phyloP scores from a whole-genome alignment of 768 basidiomycete species.

The Pisolithus tinctorius region DNA sequence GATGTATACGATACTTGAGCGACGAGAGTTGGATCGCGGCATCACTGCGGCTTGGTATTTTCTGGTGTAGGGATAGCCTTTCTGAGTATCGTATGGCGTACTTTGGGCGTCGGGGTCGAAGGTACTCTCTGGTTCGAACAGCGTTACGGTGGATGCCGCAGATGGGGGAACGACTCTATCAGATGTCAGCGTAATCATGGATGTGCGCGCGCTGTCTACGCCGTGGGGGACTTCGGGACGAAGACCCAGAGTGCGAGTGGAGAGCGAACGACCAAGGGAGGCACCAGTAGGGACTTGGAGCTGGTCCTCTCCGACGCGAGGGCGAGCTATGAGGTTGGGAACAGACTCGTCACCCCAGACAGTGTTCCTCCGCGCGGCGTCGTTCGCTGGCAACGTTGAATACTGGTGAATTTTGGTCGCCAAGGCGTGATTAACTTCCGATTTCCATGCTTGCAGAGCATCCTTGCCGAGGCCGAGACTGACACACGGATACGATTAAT shows the following conservation, averaged over 20 bases:
- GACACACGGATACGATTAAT: slow-evolving; percentile 1
- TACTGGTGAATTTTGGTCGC: slow-evolving; percentile 37
- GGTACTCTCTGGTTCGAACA: slow-evolving; percentile 42
- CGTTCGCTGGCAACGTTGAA: slow-evolving; percentile 34
- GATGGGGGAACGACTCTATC: slow-evolving; percentile 36
- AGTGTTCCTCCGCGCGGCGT: slow-evolving; percentile 41
- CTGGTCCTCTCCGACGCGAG: slow-evolving; percentile 28
- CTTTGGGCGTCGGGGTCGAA: slow-evolving; percentile 40
- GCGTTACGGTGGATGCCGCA: slow-evolving; percentile 53
- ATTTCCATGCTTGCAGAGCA: slow-evolving; percentile 48
- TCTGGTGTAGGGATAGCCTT: slow-evolving; percentile 10
- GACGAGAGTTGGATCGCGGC: slow-evolving; percentile 27
- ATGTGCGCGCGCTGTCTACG: slow-evolving; percentile 46
- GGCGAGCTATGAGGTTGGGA: slow-evolving; percentile 27
- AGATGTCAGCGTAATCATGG: slow-evolving; percentile 36
- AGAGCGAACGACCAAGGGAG: slow-evolving; percentile 30
- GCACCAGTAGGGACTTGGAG: slow-evolving; percentile 11
- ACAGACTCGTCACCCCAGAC: slow-evolving; percentile 38
- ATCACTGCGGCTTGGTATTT: slow-evolving; percentile 15
- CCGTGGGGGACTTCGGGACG: slow-evolving; percentile 45
- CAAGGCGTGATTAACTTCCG: slow-evolving; percentile 45
- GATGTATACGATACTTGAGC: slow-evolving; percentile 61
- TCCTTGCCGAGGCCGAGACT: slow-evolving; percentile 62
- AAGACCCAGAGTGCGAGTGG: slow-evolving; percentile 41
- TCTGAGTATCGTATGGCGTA: slow-evolving; percentile 49